Evolutionary conservation across 352 stramenopile genomes (phyloP).

Genomic region (Phytopythium sindhum): DNA sequence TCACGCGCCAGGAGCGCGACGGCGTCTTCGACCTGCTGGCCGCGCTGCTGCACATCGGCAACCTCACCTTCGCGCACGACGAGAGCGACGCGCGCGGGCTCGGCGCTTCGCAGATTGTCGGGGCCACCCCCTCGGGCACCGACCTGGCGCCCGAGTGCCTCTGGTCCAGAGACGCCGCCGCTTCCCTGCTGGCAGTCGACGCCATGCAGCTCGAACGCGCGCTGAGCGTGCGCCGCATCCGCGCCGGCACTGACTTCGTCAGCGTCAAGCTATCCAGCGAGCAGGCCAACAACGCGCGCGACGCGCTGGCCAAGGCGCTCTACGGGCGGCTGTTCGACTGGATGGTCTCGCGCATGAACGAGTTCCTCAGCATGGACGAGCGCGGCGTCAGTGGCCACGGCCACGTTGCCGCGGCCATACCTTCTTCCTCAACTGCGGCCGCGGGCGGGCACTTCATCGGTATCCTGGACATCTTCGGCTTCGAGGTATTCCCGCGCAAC

Average conservation of each 20-base stretch:
- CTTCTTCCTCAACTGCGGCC: slow-evolving; percentile 1
- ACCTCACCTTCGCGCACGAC: slow-evolving; percentile 84
- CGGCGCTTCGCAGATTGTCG: slow-evolving; percentile 30
- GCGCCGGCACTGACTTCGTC: slow-evolving; percentile 78
- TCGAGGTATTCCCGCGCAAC: slow-evolving; percentile 90
- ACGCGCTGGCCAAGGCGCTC: slow-evolving; percentile 79
- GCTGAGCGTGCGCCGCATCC: slow-evolving; percentile 77
- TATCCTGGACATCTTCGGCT: slow-evolving; percentile 92
- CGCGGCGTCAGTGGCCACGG: background rate
- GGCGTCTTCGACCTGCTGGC: slow-evolving; percentile 83
- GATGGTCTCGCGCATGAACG: slow-evolving; percentile 88
- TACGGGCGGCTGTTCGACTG: slow-evolving; percentile 90
- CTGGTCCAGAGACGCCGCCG: slow-evolving; percentile 70
- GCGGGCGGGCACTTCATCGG: slow-evolving; percentile 75
- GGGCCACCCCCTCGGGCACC: slow-evolving; percentile 19
- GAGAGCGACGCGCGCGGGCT: slow-evolving; percentile 47
- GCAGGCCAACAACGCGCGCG: slow-evolving; percentile 79
- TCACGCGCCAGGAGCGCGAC: slow-evolving; percentile 64
- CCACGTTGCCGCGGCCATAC: slow-evolving; percentile 15
- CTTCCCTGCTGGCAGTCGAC: slow-evolving; percentile 67
- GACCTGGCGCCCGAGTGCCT: slow-evolving; percentile 61
- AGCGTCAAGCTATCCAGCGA: slow-evolving; percentile 81
- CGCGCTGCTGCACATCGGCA: slow-evolving; percentile 88
- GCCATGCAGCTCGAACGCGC: slow-evolving; percentile 66
- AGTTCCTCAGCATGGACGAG: slow-evolving; percentile 80